Evolutionary conservation across 768 basidiomycete species (phyloP).

Genomic region (Mrakia frigida): DNA sequence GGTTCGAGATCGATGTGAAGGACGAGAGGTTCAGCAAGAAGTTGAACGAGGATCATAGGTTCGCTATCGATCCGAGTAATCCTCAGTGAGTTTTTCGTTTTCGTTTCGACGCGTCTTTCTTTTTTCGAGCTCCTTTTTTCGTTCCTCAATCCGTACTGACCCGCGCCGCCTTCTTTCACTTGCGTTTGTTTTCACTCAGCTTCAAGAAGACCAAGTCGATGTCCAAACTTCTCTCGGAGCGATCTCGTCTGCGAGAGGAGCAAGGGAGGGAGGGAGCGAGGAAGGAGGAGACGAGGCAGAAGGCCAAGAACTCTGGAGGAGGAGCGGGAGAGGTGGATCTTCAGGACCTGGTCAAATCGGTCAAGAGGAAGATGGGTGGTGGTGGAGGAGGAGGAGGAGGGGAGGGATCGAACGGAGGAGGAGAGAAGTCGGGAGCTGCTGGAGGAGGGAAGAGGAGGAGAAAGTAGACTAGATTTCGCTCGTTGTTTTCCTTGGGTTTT

Average conservation of each 20-base stretch:
- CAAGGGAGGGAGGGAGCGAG: slow-evolving; percentile 38
- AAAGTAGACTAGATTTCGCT: slow-evolving; percentile 2
- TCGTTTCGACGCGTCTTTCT: neutral
- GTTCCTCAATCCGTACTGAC: neutral
- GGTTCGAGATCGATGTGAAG: slow-evolving; percentile 74
- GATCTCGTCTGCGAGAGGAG: slow-evolving; percentile 57
- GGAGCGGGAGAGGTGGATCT: slow-evolving; percentile 48
- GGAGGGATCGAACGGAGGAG: neutral
- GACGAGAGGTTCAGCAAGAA: slow-evolving; percentile 77
- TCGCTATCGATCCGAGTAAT: slow-evolving; percentile 92
- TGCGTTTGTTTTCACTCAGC: slow-evolving; percentile 53
- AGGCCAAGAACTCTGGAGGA: slow-evolving; percentile 23
- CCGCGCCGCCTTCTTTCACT: neutral
- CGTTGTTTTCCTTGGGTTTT: neutral
- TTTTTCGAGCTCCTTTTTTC: slow-evolving; percentile 4
- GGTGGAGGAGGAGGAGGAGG: slow-evolving; percentile 31
- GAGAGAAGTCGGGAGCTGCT: no score
- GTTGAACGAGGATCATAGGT: slow-evolving; percentile 81
- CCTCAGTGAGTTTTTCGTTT: slow-evolving; percentile 64
- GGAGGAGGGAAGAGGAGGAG: slow-evolving; percentile 24
- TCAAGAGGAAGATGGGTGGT: slow-evolving; percentile 63
- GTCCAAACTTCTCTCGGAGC: slow-evolving; percentile 74
- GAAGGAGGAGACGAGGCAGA: slow-evolving; percentile 25
- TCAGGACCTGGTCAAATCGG: slow-evolving; percentile 69
- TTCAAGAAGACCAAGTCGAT: slow-evolving; percentile 92